Base-by-base conservation (phyloP, 257 asterid genomes). In the Solanum sitiens region DNA sequence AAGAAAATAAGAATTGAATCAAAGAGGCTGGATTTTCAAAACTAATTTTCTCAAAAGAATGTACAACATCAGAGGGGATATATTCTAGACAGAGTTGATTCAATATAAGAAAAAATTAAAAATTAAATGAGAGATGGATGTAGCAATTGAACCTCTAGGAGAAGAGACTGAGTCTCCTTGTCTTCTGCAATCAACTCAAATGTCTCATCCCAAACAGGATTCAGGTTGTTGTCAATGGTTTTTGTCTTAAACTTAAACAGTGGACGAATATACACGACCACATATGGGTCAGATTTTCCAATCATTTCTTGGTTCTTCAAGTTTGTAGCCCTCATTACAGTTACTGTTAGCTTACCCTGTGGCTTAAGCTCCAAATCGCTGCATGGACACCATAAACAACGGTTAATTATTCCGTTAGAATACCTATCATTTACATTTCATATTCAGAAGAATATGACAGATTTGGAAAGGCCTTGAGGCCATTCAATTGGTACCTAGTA, bases 341-440 rank as follows among this genome's bases (percentile, higher is more conserved):
- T 95, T 68, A 96, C 88, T n/a, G 92, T 92, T 74, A 97, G 94
- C 88, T 90, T 93, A 87, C 99, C 99, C 88, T 95, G 98, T 61
- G 99, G 99, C 94, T 96, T 97, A 82, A 97, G 99, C 95, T 97
- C 99, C 94, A 97, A 92, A 16, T 97, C 99, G 90, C 99, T 97
- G 98, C 89, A 89, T 59, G 68, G 42, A 47, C 27, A 18, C 44
- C 44, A 47, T 44, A 30, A 47, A 47, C 18, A 39, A 67, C 7
- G 2, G n/a, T 45, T 27, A 23, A 74, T 8, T 11, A 74, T 37
- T 74, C 53, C 4, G 32, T 74, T 74, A 20, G 50, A 72, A 9
- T n/a, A 33, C 80, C 33, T 75, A n/a, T 21, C 59, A 23, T 75
- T 39, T 40, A 75, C 12, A 40, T 75, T 75, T 42, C 59, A 39